Evolutionary conservation across 208 protist genomes (phyloP).

Genomic region (Baffinella frigidus): DNA sequence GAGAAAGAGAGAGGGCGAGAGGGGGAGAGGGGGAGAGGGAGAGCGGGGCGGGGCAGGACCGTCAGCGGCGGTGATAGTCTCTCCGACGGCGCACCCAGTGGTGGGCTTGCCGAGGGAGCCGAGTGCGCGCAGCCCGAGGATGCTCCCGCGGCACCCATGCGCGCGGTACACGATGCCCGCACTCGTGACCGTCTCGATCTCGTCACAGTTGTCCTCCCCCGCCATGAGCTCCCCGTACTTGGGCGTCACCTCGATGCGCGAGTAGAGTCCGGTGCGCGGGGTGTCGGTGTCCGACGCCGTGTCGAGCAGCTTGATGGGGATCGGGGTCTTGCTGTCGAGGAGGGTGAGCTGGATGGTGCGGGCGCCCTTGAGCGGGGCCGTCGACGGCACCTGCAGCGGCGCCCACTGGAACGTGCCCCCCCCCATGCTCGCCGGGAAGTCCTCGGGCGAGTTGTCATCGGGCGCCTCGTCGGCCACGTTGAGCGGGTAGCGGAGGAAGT

Average conservation of each 20-base stretch:
- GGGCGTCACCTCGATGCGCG: neutral
- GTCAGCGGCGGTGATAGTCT: neutral
- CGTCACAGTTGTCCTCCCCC: slow-evolving; percentile 22
- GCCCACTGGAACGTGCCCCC: neutral
- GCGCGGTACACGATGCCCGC: neutral
- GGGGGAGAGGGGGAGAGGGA: too few species aligned
- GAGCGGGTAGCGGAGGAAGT: neutral
- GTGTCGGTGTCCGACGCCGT: neutral
- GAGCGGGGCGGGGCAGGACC: too few species aligned
- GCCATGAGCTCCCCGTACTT: neutral
- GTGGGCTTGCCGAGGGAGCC: neutral
- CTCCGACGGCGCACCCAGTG: neutral
- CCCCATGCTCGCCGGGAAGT: neutral
- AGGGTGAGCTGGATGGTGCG: neutral
- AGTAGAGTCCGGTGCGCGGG: neutral
- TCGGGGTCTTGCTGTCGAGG: neutral
- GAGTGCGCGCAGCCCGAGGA: neutral
- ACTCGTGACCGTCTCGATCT: neutral
- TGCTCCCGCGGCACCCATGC: slow-evolving; percentile 7
- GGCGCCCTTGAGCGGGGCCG: slow-evolving; percentile 7
- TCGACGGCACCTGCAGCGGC: slow-evolving; percentile 8
- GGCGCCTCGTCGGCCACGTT: neutral
- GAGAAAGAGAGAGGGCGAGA: too few species aligned
- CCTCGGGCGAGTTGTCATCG: neutral
- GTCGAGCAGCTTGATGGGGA: slow-evolving; percentile 8